Evolutionary conservation across 2,329 filamentous ascomycete genomes (phyloP).

Genomic region (Alternaria consortialis): DNA sequence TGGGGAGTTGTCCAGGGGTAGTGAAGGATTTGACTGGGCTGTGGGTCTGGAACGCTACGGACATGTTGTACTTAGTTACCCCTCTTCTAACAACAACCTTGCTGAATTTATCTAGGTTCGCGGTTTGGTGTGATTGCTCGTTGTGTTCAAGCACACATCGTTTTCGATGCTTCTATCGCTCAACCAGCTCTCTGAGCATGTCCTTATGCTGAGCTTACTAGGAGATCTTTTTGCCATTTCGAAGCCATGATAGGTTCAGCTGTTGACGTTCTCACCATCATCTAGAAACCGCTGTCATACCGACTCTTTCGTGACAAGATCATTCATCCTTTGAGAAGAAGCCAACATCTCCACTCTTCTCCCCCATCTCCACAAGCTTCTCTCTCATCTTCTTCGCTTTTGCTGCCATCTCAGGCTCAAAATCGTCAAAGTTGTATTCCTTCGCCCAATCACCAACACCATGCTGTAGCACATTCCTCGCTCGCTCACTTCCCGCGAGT

Average conservation of each 20-base stretch:
- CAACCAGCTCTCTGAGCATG: background rate
- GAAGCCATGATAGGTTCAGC: background rate
- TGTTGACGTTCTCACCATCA: background rate
- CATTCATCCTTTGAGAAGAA: slow-evolving; percentile 56
- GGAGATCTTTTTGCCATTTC: background rate
- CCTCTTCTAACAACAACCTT: background rate
- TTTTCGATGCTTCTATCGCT: background rate
- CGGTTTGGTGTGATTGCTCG: background rate
- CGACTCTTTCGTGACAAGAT: background rate
- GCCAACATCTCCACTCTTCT: slow-evolving; percentile 68
- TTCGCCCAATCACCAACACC: slow-evolving; percentile 74
- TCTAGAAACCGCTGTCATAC: background rate
- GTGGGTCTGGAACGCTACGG: background rate
- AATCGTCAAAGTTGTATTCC: slow-evolving; percentile 66
- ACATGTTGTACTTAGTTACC: background rate
- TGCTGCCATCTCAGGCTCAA: slow-evolving; percentile 66
- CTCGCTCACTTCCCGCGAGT: slow-evolving; percentile 64
- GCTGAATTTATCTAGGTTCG: background rate
- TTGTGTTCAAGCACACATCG: background rate
- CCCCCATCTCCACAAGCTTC: slow-evolving; percentile 69
- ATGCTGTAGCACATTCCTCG: slow-evolving; percentile 79
- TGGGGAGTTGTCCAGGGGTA: slow-evolving; percentile 3
- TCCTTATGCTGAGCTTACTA: background rate
- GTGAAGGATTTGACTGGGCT: slow-evolving; percentile 4
- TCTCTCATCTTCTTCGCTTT: slow-evolving; percentile 71